Percentiles rank a stretch among this genome's conserved stretches.
These are phyloP conservation scores for Claviceps fusiformis DNA, from an alignment of 2,329 filamentous ascomycete species.

Conservation along the genomic window DNA sequence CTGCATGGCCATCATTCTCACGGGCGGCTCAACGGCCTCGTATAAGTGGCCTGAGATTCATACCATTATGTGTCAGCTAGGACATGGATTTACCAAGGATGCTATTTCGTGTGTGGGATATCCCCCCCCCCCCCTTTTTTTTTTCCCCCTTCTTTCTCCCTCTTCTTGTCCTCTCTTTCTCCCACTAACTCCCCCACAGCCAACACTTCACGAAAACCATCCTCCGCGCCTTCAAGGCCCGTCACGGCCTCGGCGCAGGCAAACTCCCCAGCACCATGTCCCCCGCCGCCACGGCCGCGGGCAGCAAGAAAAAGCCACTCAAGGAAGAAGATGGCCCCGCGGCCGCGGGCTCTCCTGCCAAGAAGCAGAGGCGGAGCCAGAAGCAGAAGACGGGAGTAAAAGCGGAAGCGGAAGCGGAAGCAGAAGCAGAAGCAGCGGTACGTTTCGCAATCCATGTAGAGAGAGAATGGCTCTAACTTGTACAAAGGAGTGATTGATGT, in stretches of 20 bases:
- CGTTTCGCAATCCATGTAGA: too few species aligned
- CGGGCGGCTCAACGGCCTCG: conserved; percentile 10
- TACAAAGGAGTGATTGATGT: too few species aligned
- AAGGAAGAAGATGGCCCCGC: background rate
- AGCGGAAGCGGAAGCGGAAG: too few species aligned
- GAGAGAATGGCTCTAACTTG: too few species aligned
- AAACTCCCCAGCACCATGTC: conserved; percentile 4
- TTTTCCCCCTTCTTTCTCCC: background rate
- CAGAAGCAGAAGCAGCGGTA: background rate
- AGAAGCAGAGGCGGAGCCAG: background rate
- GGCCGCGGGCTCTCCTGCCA: background rate
- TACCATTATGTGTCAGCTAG: conserved; percentile 18
- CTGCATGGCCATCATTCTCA: conserved; percentile 21
- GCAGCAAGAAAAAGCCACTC: background rate
- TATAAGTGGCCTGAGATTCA: conserved; percentile 22
- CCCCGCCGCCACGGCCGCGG: background rate
- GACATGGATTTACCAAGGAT: conserved; percentile 24
- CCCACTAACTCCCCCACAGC: conserved; percentile 9
- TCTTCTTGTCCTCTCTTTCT: background rate
- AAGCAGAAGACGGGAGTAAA: too few species aligned
- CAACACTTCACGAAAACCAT: conserved; percentile 27
- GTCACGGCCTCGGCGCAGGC: conserved; percentile 9
- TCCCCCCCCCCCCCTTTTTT: background rate
- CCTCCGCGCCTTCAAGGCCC: conserved; percentile 20
- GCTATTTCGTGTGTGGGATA: conserved; percentile 21